Conservation (phyloP, 169 alveolate species). For the Cryptosporidium canis region DNA sequence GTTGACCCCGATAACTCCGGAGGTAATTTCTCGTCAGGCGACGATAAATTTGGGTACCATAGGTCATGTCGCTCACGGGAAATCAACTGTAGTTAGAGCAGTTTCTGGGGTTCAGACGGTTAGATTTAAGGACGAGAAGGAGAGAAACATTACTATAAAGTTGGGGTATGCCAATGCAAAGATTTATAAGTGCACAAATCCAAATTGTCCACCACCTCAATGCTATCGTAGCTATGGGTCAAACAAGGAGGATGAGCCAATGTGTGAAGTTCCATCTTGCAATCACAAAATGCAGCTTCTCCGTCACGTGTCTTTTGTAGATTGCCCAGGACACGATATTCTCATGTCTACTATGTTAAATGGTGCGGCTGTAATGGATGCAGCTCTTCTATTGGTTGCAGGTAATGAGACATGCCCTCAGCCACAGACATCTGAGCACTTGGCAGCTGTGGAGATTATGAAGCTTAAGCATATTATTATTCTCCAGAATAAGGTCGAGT, state of each 20-base stretch:
- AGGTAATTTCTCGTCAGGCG: constrained; percentile 98
- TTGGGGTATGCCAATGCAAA: constrained; percentile 98
- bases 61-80: constrained; percentile 99
- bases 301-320: constrained; percentile 98
- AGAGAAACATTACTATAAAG: constrained; percentile 97
- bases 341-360: constrained; percentile 99
- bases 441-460: constrained; percentile 99
- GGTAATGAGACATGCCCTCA: constrained; percentile 96
- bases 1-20: constrained; percentile 97
- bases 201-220: constrained; percentile 96
- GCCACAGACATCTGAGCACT: constrained; percentile 99
- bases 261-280: constrained; percentile 89
- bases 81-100: constrained; percentile 98
- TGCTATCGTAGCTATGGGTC: constrained; percentile 94
- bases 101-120: constrained; percentile 97
- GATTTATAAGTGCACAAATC: constrained; percentile 95
- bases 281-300: constrained; percentile 86
- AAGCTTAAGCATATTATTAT: constrained; percentile 96
- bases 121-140: constrained; percentile 93
- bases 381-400: constrained; percentile 96
- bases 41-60: constrained; percentile 98
- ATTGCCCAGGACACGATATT: constrained; percentile 99
- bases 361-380: constrained; percentile 99
- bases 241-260: constrained; percentile 90
- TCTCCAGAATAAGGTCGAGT: constrained; percentile 97